These are phyloP conservation scores for Ulmus americana DNA, from an alignment of 331 rosid species.

Conservation along the genomic window DNA sequence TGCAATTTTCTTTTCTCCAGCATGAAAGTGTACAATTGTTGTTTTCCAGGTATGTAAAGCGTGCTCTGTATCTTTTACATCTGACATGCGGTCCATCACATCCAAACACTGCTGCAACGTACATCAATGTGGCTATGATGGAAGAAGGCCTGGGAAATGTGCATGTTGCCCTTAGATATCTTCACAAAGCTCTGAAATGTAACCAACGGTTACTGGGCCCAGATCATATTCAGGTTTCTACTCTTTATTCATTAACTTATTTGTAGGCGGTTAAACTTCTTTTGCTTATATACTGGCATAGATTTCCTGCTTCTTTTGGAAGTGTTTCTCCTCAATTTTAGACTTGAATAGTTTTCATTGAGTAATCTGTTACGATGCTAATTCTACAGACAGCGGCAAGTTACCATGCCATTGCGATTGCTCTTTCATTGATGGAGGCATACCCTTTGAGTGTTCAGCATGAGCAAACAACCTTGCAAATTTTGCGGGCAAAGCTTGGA, in stretches of 20 bases:
- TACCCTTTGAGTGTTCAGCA: constrained; percentile 96
- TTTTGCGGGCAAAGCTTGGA: constrained; percentile 90
- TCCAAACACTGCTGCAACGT: constrained; percentile 99
- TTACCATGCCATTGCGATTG: constrained; percentile 96
- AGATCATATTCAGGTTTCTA: constrained; percentile 88
- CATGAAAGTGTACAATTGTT: constrained; percentile 21
- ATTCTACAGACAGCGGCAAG: constrained; percentile 89
- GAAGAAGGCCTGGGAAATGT: constrained; percentile 99
- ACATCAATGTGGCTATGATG: constrained; percentile 99
- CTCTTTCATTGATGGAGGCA: constrained; percentile 99
- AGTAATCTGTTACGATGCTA: constrained; percentile 26
- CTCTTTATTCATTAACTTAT: constrained; percentile 19
- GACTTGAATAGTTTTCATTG: background rate
- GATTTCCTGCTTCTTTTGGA: constrained; percentile 1
- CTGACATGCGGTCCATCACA: constrained; percentile 98
- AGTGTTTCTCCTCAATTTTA: background rate
- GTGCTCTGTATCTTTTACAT: constrained; percentile 93
- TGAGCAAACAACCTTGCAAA: constrained; percentile 94
- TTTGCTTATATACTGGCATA: too few relatives aligned
- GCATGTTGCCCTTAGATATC: constrained; percentile 93
- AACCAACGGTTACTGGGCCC: constrained; percentile 89
- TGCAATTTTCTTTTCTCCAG: background rate
- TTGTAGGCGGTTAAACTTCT: too few relatives aligned
- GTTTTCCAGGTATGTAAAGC: constrained; percentile 79
- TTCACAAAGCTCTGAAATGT: constrained; percentile 96